Evolutionary conservation across 2,329 filamentous ascomycete species (phyloP).

Genomic region (Nothophaeocryptopus gaeumannii): DNA sequence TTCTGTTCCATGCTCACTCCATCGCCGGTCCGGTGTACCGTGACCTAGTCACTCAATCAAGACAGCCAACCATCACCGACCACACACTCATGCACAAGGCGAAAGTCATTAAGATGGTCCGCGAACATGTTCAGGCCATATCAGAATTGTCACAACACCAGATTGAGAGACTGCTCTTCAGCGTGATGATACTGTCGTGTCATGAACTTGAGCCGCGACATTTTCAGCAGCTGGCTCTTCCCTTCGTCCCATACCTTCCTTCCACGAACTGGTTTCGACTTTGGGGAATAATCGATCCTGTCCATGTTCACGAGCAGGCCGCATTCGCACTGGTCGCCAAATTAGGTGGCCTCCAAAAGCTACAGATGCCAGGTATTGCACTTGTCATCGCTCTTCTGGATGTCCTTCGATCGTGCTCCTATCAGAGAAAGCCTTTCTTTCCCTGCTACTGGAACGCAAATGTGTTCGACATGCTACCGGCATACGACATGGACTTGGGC

Average conservation of each 20-base stretch:
- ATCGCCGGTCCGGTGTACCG: not conserved
- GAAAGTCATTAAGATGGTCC: not conserved
- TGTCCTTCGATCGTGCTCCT: not conserved
- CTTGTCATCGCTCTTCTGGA: not conserved
- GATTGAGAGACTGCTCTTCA: constrained; percentile 2
- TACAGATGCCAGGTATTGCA: not conserved
- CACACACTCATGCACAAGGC: not conserved
- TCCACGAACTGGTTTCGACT: not conserved
- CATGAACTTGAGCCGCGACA: not conserved
- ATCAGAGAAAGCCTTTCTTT: not conserved
- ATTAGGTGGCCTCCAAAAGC: not conserved
- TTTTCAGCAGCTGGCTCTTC: not conserved
- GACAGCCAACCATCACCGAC: not conserved
- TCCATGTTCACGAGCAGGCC: not conserved
- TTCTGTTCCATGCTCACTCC: constrained; percentile 7
- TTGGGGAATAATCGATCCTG: not conserved
- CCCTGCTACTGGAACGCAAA: constrained; percentile 4
- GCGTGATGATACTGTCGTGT: not conserved
- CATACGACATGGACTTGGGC: not conserved
- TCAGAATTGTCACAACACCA: not conserved
- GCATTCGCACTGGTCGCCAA: constrained; percentile 1
- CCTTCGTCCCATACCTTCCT: not conserved
- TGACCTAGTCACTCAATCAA: not conserved
- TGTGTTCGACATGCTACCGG: constrained; percentile 2
- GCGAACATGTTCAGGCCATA: not conserved